Conservation (phyloP, 257 asterid genomes). For the Paraleonurus japonicus region DNA sequence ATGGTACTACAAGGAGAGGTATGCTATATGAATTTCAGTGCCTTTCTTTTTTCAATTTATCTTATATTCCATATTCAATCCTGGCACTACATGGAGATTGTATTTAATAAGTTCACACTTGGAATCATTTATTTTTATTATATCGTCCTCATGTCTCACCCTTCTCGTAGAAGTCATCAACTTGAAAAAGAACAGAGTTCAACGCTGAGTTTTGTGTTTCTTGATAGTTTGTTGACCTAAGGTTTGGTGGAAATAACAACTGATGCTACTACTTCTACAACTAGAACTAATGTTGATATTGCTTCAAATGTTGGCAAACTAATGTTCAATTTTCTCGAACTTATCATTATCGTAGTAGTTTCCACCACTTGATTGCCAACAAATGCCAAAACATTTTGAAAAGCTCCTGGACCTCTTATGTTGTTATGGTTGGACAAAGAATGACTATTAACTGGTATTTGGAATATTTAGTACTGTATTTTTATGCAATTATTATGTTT, state of each 20-base stretch:
- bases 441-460: background rate
- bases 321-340: background rate
- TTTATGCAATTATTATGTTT: constrained; percentile 11
- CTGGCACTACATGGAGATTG: background rate
- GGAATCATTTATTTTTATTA: background rate
- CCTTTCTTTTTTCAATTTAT: background rate
- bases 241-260: constrained; percentile 6
- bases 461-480: background rate
- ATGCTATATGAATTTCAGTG: constrained; percentile 3
- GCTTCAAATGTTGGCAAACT: background rate
- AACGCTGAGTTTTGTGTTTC: background rate
- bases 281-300: background rate
- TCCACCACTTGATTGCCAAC: background rate
- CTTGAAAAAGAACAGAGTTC: background rate
- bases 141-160: background rate
- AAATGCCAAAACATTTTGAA: background rate
- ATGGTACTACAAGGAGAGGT: constrained; percentile 74
- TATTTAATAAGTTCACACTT: background rate
- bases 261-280: background rate
- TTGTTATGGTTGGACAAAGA: background rate
- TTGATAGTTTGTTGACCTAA: background rate
- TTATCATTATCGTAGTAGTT: background rate
- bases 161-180: too few relatives aligned
- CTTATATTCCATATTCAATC: background rate
- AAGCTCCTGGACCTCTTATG: background rate